Evolutionary conservation across 495 filamentous ascomycete species (phyloP).

Genomic region (Penicillium roqueforti): DNA sequence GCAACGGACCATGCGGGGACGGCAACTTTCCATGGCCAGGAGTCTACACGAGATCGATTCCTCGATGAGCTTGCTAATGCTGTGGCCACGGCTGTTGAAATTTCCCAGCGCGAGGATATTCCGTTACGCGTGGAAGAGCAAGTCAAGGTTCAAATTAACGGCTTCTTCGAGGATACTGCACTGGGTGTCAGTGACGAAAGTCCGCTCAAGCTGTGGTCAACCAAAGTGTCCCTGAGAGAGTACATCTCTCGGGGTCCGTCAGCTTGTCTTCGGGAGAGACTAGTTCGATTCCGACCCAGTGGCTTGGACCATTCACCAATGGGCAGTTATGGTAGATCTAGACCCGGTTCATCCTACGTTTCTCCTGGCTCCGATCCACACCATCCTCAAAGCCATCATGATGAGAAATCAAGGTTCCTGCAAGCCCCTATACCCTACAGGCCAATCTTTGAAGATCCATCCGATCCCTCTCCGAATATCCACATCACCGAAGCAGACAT

Average conservation of each 20-base stretch:
- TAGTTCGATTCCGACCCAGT: constrained; percentile 24
- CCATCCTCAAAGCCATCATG: constrained; percentile 1
- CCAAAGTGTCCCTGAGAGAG: constrained; percentile 45
- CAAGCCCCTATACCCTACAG: constrained; percentile 23
- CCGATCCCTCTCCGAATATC: constrained; percentile 26
- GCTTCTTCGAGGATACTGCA: constrained; percentile 55
- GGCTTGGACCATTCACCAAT: constrained; percentile 32
- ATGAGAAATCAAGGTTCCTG: constrained; percentile 11
- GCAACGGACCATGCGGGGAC: constrained; percentile 55
- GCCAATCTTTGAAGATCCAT: constrained; percentile 22
- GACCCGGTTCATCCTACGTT: constrained; percentile 24
- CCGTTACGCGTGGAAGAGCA: constrained; percentile 43
- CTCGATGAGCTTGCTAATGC: constrained; percentile 46
- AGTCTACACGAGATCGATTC: constrained; percentile 47
- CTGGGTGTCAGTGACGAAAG: constrained; percentile 38
- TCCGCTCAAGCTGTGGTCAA: constrained; percentile 52
- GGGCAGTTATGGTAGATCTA: constrained; percentile 35
- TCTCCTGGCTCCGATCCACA: constrained; percentile 6
- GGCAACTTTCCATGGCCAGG: constrained; percentile 53
- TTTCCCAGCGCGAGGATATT: constrained; percentile 36
- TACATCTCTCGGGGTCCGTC: constrained; percentile 36
- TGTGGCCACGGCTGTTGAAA: constrained; percentile 41
- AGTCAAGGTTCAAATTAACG: constrained; percentile 56
- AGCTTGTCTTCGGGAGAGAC: constrained; percentile 28
- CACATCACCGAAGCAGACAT: constrained; percentile 31